Percentiles rank a stretch among this genome's conserved stretches.
Conservation (phyloP, 176 grass and related monocot genomes). For the Dendrocalamus sinicus region DNA sequence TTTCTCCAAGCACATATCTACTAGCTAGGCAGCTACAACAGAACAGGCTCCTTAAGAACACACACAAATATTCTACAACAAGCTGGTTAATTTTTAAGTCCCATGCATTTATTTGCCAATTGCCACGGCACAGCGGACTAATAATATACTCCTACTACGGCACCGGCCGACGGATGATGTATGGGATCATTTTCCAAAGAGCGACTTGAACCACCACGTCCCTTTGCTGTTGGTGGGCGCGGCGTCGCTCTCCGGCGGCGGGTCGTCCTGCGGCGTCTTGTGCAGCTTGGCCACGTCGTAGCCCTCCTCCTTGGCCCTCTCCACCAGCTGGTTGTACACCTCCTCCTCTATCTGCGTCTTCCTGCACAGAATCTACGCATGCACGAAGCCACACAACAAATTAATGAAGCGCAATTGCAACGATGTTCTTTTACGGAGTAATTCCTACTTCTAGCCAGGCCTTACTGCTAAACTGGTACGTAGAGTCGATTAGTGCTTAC, state of each 20-base stretch:
- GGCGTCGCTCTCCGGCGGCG: constrained; percentile 58
- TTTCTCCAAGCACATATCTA: constrained; percentile 3
- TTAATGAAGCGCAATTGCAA: background rate
- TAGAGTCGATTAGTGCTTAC: constrained; percentile 6
- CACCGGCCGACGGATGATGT: background rate
- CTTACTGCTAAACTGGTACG: too few relatives aligned
- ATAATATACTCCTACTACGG: background rate
- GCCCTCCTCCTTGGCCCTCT: constrained; percentile 55
- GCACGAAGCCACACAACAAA: background rate
- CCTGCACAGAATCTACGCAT: constrained; percentile 54
- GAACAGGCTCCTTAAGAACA: background rate
- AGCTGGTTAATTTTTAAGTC: background rate
- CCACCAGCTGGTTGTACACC: constrained; percentile 70
- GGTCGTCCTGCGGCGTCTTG: constrained; percentile 67
- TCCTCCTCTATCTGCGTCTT: constrained; percentile 70
- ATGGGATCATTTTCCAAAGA: constrained; percentile 68
- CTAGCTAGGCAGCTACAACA: background rate
- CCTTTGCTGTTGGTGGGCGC: constrained; percentile 60
- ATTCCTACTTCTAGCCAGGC: too few relatives aligned
- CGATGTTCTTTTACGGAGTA: background rate
- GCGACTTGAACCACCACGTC: constrained; percentile 68
- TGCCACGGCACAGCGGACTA: background rate
- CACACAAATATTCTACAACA: background rate
- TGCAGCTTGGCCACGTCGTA: constrained; percentile 59
- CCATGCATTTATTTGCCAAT: background rate